These are phyloP conservation scores for Amauroascus verrucosus DNA, from an alignment of 2,329 filamentous ascomycete species.

Conservation along the genomic window DNA sequence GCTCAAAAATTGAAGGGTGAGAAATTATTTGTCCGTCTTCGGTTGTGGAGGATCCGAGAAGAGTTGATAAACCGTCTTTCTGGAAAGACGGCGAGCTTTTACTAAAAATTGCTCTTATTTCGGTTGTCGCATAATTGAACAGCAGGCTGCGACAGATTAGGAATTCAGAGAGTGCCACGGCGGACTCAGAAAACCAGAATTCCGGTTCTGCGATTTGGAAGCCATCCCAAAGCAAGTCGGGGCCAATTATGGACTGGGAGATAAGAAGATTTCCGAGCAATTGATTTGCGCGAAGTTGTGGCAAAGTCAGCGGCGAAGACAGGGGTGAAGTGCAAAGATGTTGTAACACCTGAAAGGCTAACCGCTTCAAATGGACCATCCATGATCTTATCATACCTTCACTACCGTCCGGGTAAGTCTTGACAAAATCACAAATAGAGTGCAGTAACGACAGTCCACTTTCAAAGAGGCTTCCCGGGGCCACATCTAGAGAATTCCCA, in stretches of 20 bases:
- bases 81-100: conserved; percentile 60
- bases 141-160: conserved; percentile 65
- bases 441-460: conserved; percentile 67
- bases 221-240: conserved; percentile 64
- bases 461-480: conserved; percentile 60
- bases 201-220: conserved; percentile 49
- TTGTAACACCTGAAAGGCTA: conserved; percentile 62
- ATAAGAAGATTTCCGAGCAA: conserved; percentile 69
- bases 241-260: conserved; percentile 59
- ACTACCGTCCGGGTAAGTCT: conserved; percentile 57
- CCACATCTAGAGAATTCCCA: conserved; percentile 57
- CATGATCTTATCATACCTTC: conserved; percentile 53
- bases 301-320: conserved; percentile 62
- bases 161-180: conserved; percentile 64
- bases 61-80: conserved; percentile 52
- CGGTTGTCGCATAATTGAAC: conserved; percentile 74
- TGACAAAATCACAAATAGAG: conserved; percentile 59
- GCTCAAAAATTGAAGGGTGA: conserved; percentile 73
- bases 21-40: conserved; percentile 54
- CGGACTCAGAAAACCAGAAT: conserved; percentile 60
- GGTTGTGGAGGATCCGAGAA: conserved; percentile 63
- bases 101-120: conserved; percentile 67
- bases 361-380: conserved; percentile 59
- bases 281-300: conserved; percentile 68
- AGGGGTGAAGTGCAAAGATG: conserved; percentile 76